Evolutionary conservation across 108 stramenopile species (phyloP), one percentile per base, ranked within the genome.

Genomic region (Hondaea fermentalgiana): DNA sequence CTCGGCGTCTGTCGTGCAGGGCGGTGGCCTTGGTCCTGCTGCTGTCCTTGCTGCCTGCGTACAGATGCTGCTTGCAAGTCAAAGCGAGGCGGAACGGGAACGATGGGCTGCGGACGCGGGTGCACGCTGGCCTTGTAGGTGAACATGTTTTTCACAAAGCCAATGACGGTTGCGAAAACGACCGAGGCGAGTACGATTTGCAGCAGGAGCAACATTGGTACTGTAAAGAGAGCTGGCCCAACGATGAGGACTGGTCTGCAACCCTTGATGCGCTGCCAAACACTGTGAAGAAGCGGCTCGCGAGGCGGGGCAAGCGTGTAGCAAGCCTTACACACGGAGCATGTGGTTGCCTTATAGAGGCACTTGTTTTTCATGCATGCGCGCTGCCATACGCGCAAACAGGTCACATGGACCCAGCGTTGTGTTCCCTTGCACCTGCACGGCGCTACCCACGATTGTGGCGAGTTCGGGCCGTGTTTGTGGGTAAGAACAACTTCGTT

Each of bases 351-450:
- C 23, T 83, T 83, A 3, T 53, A 28, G 45, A 53, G 45, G n/a
- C 4, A 45, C 45, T 83, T 83, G 76, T 83, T 83, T 12, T 28
- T 21, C 19, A 83, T 23, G 51, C 76, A 83, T 8, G 76, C 45
- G 51, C 49, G n/a, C 76, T 83, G 76, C 76, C 76, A 83, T 6
- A 45, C 76, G n/a, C 76, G 76, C 23, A 83, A 45, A 4, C 76
- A 83, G 6, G 76, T 25, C 76, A 83, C 49, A 35, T 83, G 76
- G 4, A 83, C 76, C 76, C 76, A 83, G 49, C 51, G 45, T 3
- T 83, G 76, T 0, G 76, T 83, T 83, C 76, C 76, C 25, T 53
- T 83, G 76, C 76, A 83, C 23, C n/a, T 47, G 23, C 76, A 83
- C 4, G 76, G 76, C 49, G 76, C 44, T 2, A 55, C 60, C 87